phyloP scores from a whole-genome alignment of 78 protist genomes.

The Dictyostelium capitatum region DNA sequence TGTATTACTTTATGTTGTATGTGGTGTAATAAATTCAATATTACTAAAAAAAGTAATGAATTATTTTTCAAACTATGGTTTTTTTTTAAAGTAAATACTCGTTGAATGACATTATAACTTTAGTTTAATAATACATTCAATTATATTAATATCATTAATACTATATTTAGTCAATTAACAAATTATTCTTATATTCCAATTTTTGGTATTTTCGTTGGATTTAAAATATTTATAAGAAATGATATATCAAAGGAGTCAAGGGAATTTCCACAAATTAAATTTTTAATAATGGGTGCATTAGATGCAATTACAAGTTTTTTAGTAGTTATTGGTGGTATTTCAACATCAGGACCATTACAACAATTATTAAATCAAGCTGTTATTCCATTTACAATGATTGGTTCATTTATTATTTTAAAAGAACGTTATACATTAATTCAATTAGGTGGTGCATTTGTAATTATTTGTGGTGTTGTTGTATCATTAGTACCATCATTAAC shows the following conservation, averaged over 20 bases:
- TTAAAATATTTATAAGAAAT: slow-evolving; percentile 18
- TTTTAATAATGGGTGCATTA: slow-evolving; percentile 60
- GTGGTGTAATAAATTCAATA: slow-evolving; percentile 52
- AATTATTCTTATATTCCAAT: slow-evolving; percentile 69
- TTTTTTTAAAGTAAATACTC: slow-evolving; percentile 58
- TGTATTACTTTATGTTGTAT: slow-evolving; percentile 23
- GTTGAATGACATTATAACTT: neutral
- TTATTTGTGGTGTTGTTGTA: slow-evolving; percentile 52
- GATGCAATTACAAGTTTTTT: slow-evolving; percentile 71
- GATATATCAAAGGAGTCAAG: slow-evolving; percentile 60
- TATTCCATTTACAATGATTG: slow-evolving; percentile 64
- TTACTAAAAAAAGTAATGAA: slow-evolving; percentile 39
- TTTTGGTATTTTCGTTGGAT: slow-evolving; percentile 26
- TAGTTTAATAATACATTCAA: no score
- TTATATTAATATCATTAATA: neutral
- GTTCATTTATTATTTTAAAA: slow-evolving; percentile 38
- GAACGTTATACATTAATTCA: slow-evolving; percentile 39
- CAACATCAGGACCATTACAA: slow-evolving; percentile 57
- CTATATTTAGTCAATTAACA: slow-evolving; percentile 50
- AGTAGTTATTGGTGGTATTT: slow-evolving; percentile 69
- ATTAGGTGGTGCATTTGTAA: slow-evolving; percentile 42
- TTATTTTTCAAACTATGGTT: slow-evolving; percentile 51
- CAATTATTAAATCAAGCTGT: slow-evolving; percentile 62
- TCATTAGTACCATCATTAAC: slow-evolving; percentile 50
- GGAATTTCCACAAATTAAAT: slow-evolving; percentile 40